Percentiles rank a stretch among this genome's conserved stretches.
phyloP scores from a whole-genome alignment of 768 basidiomycete genomes.

The Mycena metata region DNA sequence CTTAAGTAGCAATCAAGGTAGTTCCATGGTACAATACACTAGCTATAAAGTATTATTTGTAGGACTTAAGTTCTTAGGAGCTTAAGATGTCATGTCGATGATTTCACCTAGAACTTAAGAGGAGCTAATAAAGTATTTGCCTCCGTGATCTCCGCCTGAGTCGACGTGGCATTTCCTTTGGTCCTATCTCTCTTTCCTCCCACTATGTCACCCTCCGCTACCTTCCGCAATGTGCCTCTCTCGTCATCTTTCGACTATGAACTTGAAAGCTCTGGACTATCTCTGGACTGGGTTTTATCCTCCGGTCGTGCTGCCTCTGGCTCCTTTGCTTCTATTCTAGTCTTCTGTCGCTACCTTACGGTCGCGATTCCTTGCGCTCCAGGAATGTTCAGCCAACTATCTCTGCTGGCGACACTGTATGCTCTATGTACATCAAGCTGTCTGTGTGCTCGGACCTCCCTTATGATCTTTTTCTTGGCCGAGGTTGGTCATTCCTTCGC shows the following conservation, averaged over 20 bases:
- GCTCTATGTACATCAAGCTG: conserved; percentile 1
- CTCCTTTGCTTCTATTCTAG: not conserved
- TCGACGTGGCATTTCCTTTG: too few relatives aligned
- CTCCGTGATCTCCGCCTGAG: too few relatives aligned
- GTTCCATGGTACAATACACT: too few relatives aligned
- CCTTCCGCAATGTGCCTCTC: conserved; percentile 5
- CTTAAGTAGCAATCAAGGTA: too few relatives aligned
- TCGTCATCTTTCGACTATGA: not conserved
- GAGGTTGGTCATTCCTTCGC: too few relatives aligned
- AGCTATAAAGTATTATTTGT: too few relatives aligned
- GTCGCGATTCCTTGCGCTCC: not conserved
- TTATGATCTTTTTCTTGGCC: conserved; percentile 6
- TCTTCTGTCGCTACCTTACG: conserved; percentile 2
- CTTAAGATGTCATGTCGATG: too few relatives aligned
- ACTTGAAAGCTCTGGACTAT: conserved; percentile 1
- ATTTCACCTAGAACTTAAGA: too few relatives aligned
- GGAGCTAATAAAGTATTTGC: too few relatives aligned
- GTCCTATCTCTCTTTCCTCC: too few relatives aligned
- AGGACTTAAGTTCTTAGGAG: too few relatives aligned
- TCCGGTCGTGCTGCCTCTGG: not conserved
- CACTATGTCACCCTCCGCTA: too few relatives aligned
- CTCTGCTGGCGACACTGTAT: not conserved
- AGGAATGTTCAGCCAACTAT: not conserved
- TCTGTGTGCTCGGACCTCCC: not conserved
- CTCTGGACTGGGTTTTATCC: conserved; percentile 12